Conservation (phyloP, 1,139 yeast species). For the Nakaseomyces nivariensis region DNA sequence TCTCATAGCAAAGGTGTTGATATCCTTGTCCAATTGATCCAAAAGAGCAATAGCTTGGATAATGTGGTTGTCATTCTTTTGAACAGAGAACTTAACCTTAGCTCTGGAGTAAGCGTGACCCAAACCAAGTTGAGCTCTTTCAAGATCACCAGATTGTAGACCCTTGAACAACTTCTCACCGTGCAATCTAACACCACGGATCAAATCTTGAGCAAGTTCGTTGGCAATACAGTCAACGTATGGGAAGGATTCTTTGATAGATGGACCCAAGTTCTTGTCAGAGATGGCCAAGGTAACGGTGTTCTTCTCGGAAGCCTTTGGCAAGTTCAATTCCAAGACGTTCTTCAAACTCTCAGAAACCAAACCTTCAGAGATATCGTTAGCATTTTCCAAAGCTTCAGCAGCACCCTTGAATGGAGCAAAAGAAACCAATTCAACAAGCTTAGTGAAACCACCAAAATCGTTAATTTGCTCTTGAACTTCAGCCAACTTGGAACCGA, state of each 20-base stretch:
- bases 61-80: constrained; percentile 96
- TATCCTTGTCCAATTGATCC: constrained; percentile 94
- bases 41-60: constrained; percentile 96
- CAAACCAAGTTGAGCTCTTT: constrained; percentile 96
- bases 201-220: constrained; percentile 87
- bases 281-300: constrained; percentile 72
- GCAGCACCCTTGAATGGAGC: constrained; percentile 99
- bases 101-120: constrained; percentile 99
- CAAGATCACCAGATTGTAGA: constrained; percentile 89
- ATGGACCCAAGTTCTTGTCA: constrained; percentile 93
- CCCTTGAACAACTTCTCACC: constrained; percentile 85
- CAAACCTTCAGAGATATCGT: constrained; percentile 94
- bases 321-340: constrained; percentile 80
- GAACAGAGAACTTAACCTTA: constrained; percentile 96
- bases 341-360: constrained; percentile 89
- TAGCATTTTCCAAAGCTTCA: constrained; percentile 95
- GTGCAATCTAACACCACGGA: constrained; percentile 90
- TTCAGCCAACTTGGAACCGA: constrained; percentile 84
- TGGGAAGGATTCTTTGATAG: constrained; percentile 84
- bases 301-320: constrained; percentile 67
- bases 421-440: constrained; percentile 87
- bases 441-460: constrained; percentile 78
- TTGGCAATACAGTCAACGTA: constrained; percentile 81
- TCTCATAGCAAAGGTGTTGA: constrained; percentile 97
- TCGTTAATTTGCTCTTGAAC: constrained; percentile 90